Percentiles rank a stretch among this genome's conserved stretches.
These are phyloP conservation scores for Suhomyces chickasaworum DNA, from an alignment of 1,139 yeast species.

Conservation along the genomic window DNA sequence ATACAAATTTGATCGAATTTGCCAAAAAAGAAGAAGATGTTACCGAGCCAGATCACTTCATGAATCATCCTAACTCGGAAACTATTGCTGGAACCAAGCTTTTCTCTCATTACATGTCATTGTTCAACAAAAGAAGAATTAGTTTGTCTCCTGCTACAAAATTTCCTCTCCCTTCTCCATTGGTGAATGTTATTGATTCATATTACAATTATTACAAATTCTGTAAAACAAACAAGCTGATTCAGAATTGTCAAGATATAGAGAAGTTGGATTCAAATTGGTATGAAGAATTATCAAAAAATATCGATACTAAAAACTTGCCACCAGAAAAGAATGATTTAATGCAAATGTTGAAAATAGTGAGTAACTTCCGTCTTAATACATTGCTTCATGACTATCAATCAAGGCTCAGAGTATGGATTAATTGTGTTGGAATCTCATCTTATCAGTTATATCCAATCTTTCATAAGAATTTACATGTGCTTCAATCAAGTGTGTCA, in stretches of 20 bases:
- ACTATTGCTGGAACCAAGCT: conserved; percentile 6
- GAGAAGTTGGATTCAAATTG: conserved; percentile 28
- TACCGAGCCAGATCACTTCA: background rate
- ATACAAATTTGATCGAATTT: background rate
- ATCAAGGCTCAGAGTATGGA: conserved; percentile 42
- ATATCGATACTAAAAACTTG: conserved; percentile 29
- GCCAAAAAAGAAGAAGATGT: background rate
- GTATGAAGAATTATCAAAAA: conserved; percentile 31
- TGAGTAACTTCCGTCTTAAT: conserved; percentile 35
- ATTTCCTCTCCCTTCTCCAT: conserved; percentile 65
- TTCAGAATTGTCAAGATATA: conserved; percentile 21
- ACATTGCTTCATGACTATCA: conserved; percentile 33
- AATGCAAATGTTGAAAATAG: conserved; percentile 41
- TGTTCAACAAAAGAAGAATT: conserved; percentile 52
- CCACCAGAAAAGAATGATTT: conserved; percentile 42
- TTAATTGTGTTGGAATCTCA: conserved; percentile 39
- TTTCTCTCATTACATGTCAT: conserved; percentile 46
- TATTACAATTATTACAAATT: conserved; percentile 46
- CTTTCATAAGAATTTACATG: conserved; percentile 73
- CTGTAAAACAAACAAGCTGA: conserved; percentile 28
- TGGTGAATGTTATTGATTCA: conserved; percentile 55
- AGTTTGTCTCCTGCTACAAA: conserved; percentile 78
- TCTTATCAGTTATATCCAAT: conserved; percentile 50
- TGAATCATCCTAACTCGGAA: conserved; percentile 4
- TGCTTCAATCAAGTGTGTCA: conserved; percentile 81